phyloP scores from a whole-genome alignment of 345 rosid genomes.

The Zanthoxylum bungeanum region DNA sequence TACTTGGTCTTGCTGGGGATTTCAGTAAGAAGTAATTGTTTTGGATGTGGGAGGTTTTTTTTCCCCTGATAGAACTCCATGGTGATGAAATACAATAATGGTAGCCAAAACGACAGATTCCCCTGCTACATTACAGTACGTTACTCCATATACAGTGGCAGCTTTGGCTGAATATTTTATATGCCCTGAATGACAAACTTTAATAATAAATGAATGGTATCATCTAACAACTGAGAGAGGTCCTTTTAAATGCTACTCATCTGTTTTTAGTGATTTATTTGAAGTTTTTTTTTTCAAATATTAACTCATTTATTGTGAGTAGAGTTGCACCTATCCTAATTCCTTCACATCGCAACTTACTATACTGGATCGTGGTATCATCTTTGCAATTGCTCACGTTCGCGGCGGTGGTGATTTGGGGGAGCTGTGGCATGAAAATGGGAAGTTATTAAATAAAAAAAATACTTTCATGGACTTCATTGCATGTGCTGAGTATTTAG shows the following conservation, averaged over 20 bases:
- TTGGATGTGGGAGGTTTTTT: neutral
- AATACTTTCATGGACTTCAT: constrained; percentile 87
- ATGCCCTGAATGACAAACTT: neutral
- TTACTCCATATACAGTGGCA: neutral
- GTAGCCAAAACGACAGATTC: neutral
- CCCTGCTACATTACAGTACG: neutral
- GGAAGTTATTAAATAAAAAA: constrained; percentile 74
- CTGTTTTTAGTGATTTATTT: neutral
- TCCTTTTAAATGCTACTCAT: constrained; percentile 4
- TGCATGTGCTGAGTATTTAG: constrained; percentile 69
- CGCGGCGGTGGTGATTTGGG: constrained; percentile 99
- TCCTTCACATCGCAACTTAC: constrained; percentile 76
- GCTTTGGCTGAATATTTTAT: neutral
- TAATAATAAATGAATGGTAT: neutral
- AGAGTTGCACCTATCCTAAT: constrained; percentile 63
- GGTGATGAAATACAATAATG: neutral
- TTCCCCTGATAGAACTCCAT: neutral
- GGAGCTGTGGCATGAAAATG: constrained; percentile 92
- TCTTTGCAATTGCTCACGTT: constrained; percentile 79
- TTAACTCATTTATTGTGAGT: constrained; percentile 17
- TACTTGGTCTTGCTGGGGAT: neutral
- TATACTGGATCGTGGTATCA: constrained; percentile 83
- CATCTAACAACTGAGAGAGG: neutral
- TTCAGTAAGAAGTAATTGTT: neutral
- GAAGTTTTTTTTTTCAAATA: neutral